Evolutionary conservation across 306 rosid species (phyloP).

Genomic region (Vigna trinervia): DNA sequence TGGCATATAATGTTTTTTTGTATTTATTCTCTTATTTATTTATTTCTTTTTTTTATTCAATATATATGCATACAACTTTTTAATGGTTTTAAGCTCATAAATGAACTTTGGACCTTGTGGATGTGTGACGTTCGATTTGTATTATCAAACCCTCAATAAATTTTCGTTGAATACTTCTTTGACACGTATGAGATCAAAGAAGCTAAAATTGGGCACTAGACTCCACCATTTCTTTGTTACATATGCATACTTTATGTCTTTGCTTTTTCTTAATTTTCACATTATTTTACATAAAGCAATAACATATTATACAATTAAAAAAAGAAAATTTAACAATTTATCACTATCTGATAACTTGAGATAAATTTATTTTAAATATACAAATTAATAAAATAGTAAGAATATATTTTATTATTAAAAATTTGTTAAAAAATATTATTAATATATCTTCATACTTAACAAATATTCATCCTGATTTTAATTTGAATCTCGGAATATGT

Average conservation of each 20-base stretch:
- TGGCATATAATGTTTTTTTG: constrained; percentile 13
- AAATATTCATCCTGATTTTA: background rate
- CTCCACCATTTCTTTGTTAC: constrained; percentile 44
- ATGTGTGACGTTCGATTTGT: constrained; percentile 53
- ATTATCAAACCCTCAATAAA: constrained; percentile 44
- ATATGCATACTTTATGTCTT: constrained; percentile 6
- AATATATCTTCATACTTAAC: too few species aligned
- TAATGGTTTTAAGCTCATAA: constrained; percentile 49
- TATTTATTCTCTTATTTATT: constrained; percentile 25
- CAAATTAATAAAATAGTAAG: too few species aligned
- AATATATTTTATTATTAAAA: too few species aligned
- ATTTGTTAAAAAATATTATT: too few species aligned
- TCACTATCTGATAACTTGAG: too few species aligned
- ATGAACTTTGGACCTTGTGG: constrained; percentile 53
- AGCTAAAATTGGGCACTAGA: constrained; percentile 27
- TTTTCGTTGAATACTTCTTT: constrained; percentile 49
- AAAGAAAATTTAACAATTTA: too few species aligned
- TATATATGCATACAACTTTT: constrained; percentile 32
- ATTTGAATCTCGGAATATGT: background rate
- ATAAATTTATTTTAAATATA: too few species aligned
- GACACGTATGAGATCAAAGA: constrained; percentile 47
- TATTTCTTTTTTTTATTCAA: background rate
- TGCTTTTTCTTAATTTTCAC: background rate
- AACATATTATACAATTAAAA: too few species aligned
- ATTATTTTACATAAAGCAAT: too few species aligned